These are phyloP conservation scores for Dimargaris xerosporica DNA, from an alignment of 192 early-diverging fungal species.

Conservation along the genomic window DNA sequence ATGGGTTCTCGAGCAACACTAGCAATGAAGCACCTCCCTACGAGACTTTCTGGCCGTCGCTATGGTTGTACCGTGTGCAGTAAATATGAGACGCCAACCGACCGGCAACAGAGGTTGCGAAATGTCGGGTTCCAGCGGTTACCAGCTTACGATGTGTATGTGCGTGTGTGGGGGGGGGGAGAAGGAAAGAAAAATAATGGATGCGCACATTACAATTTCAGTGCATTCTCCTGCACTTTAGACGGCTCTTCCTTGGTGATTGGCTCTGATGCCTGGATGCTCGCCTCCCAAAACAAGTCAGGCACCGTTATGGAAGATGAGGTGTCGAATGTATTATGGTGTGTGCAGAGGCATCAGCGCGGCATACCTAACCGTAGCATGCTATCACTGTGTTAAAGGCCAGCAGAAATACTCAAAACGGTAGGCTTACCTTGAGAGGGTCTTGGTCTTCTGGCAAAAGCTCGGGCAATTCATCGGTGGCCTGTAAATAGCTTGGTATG, in stretches of 20 bases:
- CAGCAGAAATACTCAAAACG: background rate
- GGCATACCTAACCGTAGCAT: background rate
- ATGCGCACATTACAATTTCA: background rate
- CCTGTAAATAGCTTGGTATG: constrained; percentile 67
- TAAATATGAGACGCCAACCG: background rate
- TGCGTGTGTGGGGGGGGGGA: too few species aligned
- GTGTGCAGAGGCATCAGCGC: background rate
- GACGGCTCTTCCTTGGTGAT: too few species aligned
- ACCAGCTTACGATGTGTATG: too few species aligned
- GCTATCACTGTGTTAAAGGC: background rate
- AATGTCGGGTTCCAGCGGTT: background rate
- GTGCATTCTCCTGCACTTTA: background rate
- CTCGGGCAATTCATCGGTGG: constrained; percentile 33
- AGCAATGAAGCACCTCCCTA: background rate
- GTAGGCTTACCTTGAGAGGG: background rate
- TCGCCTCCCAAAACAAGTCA: background rate
- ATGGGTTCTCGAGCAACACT: too few species aligned
- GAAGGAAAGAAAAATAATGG: background rate
- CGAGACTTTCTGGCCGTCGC: background rate
- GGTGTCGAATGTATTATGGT: background rate
- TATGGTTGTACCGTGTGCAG: background rate
- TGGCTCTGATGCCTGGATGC: too few species aligned
- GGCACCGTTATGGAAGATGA: background rate
- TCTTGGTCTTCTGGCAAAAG: constrained; percentile 12
- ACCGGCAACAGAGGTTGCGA: background rate